Evolutionary conservation across 306 rosid genomes (phyloP).

Genomic region (Prunus padus): DNA sequence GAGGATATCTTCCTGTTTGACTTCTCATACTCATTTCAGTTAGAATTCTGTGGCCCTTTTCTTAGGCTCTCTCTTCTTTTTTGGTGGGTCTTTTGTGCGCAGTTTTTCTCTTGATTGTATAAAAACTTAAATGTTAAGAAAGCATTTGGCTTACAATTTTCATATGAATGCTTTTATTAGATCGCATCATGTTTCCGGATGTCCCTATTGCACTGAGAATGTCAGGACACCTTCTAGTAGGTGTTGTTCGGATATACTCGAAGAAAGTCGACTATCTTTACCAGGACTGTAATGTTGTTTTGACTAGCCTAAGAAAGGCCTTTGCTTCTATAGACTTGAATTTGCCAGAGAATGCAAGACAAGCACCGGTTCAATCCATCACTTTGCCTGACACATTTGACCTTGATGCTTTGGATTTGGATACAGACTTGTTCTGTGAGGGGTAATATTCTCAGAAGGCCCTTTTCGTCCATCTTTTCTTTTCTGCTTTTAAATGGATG

Average conservation of each 20-base stretch:
- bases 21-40: background rate
- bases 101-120: background rate
- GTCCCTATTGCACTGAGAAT: slow-evolving; percentile 85
- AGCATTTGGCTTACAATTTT: background rate
- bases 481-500: background rate
- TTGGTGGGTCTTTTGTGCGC: background rate
- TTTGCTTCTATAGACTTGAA: slow-evolving; percentile 46
- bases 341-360: slow-evolving; percentile 63
- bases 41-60: background rate
- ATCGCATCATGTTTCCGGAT: slow-evolving; percentile 80
- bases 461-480: background rate
- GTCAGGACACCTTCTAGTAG: slow-evolving; percentile 81
- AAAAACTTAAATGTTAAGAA: background rate
- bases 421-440: slow-evolving; percentile 16
- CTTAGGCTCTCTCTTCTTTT: background rate
- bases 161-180: slow-evolving; percentile 33
- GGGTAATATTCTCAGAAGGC: slow-evolving; percentile 37
- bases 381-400: slow-evolving; percentile 67
- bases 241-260: slow-evolving; percentile 84
- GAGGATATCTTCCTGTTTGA: background rate
- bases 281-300: slow-evolving; percentile 53
- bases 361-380: slow-evolving; percentile 64
- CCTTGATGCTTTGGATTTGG: slow-evolving; percentile 61
- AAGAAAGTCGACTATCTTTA: slow-evolving; percentile 75
- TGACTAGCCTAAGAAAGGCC: slow-evolving; percentile 46